phyloP scores from a whole-genome alignment of 371 early-diverging fungal species.

The Mortierella sp. region DNA sequence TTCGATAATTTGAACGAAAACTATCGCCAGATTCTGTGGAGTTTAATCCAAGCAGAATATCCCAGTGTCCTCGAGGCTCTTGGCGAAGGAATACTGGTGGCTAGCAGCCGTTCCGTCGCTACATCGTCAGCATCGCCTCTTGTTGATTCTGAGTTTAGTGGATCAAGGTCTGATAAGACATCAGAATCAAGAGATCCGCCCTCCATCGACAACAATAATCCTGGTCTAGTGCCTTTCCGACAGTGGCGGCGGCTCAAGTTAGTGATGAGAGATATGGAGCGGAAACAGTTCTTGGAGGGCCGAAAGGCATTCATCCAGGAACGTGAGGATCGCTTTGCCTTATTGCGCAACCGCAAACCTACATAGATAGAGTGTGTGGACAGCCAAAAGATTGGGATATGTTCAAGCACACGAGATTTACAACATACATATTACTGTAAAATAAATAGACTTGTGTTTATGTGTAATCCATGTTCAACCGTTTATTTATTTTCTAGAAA shows the following conservation, averaged over 20 bases:
- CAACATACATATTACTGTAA: constrained; percentile 1
- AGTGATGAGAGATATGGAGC: constrained; percentile 50
- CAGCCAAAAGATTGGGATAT: too few relatives aligned
- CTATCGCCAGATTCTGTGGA: constrained; percentile 43
- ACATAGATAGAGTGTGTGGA: constrained; percentile 4
- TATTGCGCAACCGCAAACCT: constrained; percentile 33
- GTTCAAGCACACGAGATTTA: background rate
- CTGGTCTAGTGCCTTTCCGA: constrained; percentile 22
- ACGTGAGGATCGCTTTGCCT: constrained; percentile 26
- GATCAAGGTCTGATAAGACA: background rate
- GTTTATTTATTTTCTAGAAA: constrained; percentile 6
- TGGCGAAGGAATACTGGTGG: constrained; percentile 40
- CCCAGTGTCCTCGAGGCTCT: constrained; percentile 38
- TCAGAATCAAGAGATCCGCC: background rate
- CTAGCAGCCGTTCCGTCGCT: background rate
- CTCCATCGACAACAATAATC: background rate
- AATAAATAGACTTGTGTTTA: background rate
- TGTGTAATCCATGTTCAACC: background rate
- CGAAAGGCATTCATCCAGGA: constrained; percentile 15
- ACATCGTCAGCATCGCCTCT: background rate
- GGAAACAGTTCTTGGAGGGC: constrained; percentile 36
- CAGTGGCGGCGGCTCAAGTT: constrained; percentile 48
- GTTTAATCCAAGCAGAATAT: constrained; percentile 24
- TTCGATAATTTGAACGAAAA: constrained; percentile 26
- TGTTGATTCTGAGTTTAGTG: background rate